phyloP scores from a whole-genome alignment of 192 early-diverging fungal genomes.

The Rhizoclosmatium globosum region DNA sequence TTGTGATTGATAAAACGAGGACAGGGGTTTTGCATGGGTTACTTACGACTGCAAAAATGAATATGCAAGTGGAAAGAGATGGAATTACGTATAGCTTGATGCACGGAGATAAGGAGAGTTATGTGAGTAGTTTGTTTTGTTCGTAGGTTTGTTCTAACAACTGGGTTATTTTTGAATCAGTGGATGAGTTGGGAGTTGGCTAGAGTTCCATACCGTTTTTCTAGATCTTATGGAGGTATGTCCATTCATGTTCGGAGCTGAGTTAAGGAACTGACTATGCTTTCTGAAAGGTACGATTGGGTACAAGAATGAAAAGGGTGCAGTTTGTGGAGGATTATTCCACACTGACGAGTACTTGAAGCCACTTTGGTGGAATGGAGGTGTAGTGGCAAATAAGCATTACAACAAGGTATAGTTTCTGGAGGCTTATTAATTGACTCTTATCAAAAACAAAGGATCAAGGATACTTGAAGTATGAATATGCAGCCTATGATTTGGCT shows the following conservation, averaged over 20 bases:
- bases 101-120: slow-evolving; percentile 62
- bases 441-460: not conserved
- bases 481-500: slow-evolving; percentile 21
- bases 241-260: too few species aligned
- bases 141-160: not conserved
- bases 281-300: slow-evolving; percentile 49
- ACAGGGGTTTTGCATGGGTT: slow-evolving; percentile 56
- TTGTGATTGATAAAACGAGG: slow-evolving; percentile 66
- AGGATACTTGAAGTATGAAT: slow-evolving; percentile 20
- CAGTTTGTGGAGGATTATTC: slow-evolving; percentile 42
- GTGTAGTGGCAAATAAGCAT: slow-evolving; percentile 50
- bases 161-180: not conserved
- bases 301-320: slow-evolving; percentile 40
- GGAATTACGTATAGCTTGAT: slow-evolving; percentile 40
- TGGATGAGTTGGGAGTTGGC: slow-evolving; percentile 70
- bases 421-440: too few species aligned
- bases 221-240: slow-evolving; percentile 58
- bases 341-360: slow-evolving; percentile 40
- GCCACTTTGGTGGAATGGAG: slow-evolving; percentile 52
- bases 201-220: slow-evolving; percentile 63
- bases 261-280: too few species aligned
- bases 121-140: slow-evolving; percentile 32
- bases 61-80: slow-evolving; percentile 40
- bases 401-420: not conserved
- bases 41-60: slow-evolving; percentile 66